Base-by-base conservation (phyloP, 805 yeast species). In the Yamadazyma insecticola region DNA sequence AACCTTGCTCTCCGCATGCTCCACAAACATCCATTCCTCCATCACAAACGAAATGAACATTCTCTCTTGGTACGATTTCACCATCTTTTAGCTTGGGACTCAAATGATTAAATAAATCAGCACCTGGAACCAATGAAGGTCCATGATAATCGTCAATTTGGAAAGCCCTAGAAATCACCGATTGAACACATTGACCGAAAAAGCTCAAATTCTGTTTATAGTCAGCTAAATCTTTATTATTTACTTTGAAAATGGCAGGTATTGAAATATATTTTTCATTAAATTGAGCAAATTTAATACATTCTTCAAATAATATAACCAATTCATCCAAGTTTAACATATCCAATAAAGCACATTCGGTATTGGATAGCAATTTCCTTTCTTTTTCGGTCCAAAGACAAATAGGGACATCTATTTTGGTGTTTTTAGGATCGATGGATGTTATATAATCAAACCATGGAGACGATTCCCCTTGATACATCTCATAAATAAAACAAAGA, bases 61-160 rank as follows among this genome's bases (percentile, higher is more conserved):
- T 67, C 39, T 84, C 45, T n/a, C 41, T 14, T 13, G 37, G 40
- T 1, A 29, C 37, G 4, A 33, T 38, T 5, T 36, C 35, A 12
- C 35, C 48, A 9, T 36, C 34, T 9, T 31, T 25, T 5, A 43
- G 14, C 5, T 32, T 21, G 55, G 76, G 68, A 5, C 67, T 53
- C 24, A 60, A 51, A 49, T 88, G 96, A 44, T 89, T 89, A 58
- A 88, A 86, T 21, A 90, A 60, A 56, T 89, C 96, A 0, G 96
- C 97, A 11, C 88, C 85, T 0, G 97, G 96, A 15, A 89, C 95
- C 29, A 90, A 60, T 0, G 84, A 86, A 18, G 80, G 65, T 19
- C 78, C 83, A 45, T 81, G 86, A 50, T 55, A 88, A 29, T 67
- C 67, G 53, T 90, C 97, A 17, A 89, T 74, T 24, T 77, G 78